phyloP scores from a whole-genome alignment of 2,329 filamentous ascomycete genomes.

The Ramichloridium luteum region DNA sequence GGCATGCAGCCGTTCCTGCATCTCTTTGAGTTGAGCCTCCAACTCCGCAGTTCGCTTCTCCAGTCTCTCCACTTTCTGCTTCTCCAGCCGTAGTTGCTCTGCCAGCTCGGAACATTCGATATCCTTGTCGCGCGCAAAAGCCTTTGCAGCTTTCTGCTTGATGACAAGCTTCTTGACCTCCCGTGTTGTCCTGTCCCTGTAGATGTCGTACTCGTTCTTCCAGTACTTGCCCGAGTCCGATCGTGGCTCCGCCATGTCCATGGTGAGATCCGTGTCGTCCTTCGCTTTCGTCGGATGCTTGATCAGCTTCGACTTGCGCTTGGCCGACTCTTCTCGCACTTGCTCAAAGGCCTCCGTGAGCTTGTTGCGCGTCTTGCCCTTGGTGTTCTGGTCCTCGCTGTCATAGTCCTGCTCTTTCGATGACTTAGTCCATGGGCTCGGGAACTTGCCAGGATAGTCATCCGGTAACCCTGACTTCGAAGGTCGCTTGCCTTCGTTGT shows the following conservation, averaged over 20 bases:
- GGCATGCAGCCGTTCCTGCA: conserved; percentile 21
- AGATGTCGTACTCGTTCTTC: conserved; percentile 65
- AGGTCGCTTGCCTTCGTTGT: conserved; percentile 41
- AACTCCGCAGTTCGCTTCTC: conserved; percentile 51
- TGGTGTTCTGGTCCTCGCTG: conserved; percentile 18
- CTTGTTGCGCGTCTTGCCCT: conserved; percentile 26
- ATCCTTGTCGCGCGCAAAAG: conserved; percentile 68
- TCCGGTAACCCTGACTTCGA: conserved; percentile 37
- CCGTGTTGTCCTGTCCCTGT: conserved; percentile 57
- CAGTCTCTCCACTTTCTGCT: conserved; percentile 50
- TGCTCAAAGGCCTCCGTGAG: conserved; percentile 35
- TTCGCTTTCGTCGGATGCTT: conserved; percentile 22
- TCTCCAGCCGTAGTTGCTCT: conserved; percentile 55
- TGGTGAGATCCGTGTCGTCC: conserved; percentile 50
- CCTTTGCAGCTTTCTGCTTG: conserved; percentile 70
- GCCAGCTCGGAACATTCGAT: conserved; percentile 54
- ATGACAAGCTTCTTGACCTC: conserved; percentile 67
- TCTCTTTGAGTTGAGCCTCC: conserved; percentile 43
- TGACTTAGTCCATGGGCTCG: conserved; percentile 35
- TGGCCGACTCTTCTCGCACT: conserved; percentile 29
- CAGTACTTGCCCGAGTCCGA: conserved; percentile 68
- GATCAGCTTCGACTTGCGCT: conserved; percentile 13
- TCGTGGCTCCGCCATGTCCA: conserved; percentile 60
- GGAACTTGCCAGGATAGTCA: conserved; percentile 36
- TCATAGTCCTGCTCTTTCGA: conserved; percentile 22